Base-by-base conservation (phyloP, 2,329 filamentous ascomycete species). In the Stachybotrys chartarum region DNA sequence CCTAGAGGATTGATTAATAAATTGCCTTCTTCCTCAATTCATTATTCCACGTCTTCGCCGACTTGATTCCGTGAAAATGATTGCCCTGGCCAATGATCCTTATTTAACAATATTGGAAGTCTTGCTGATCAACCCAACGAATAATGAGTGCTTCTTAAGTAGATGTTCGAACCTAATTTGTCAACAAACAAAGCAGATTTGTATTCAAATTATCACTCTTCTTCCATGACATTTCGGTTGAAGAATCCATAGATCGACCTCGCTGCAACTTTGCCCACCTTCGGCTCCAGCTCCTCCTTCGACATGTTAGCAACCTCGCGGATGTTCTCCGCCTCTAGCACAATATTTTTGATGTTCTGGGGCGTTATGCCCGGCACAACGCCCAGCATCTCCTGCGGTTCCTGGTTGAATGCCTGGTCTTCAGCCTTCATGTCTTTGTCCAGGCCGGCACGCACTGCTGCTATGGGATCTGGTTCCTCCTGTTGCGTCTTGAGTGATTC, bases 401-500 rank as follows among this genome's bases (percentile, higher is more conserved):
- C 85, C 58, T 87, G 82, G 63, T 91, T 95, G 66, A 96, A 96
- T 0, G 79, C 84, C 63, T 90, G 83, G 61, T 87, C 81, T 57
- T 85, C 85, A 3, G 78, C 82, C 64, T 74, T 78, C 68, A 83
- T 77, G 56, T 72, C 71, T 59, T 68, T 69, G 56, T 74, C 61
- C 77, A 99, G 75, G 0, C 94, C 94, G 2, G 92, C 83, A 57
- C 88, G 84, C 7, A 96, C 91, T 0, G 94, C 94, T 3, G 84
- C 85, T 42, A 96, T 80, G 1, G 94, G 94, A 68, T 99, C 92
- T 0, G 94, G 94, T 72, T 99, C 94, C 3, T 86, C 79, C 63
- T 93, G 88, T 64, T 91, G 87, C 61, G 91, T 88, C 75, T 99
- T 99, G 54, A 99, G 81, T 61, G 91, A 87, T 64, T 92, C 87